Evolutionary conservation across 768 basidiomycete genomes (phyloP).

Genomic region (Naganishia vaughanmartiniae): DNA sequence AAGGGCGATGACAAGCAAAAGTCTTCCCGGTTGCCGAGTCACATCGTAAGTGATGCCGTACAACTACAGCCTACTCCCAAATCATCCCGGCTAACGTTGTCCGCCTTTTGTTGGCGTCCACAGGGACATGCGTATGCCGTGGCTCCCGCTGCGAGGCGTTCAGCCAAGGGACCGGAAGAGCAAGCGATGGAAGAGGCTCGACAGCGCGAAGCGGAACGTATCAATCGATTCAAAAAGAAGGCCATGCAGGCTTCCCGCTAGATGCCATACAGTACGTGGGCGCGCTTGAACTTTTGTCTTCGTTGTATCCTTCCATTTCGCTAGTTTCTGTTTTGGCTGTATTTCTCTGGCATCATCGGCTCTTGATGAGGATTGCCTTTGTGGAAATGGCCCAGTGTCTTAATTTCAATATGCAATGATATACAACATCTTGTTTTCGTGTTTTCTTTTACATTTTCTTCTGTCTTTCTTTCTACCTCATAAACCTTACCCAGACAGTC

Average conservation of each 20-base stretch:
- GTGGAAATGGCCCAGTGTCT: no score
- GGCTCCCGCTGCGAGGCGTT: conserved; percentile 25
- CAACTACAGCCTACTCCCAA: background rate
- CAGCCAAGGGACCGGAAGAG: conserved; percentile 19
- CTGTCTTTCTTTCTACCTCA: no score
- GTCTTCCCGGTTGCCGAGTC: conserved; percentile 22
- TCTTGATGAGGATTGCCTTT: no score
- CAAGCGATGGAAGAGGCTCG: conserved; percentile 28
- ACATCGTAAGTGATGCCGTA: conserved; percentile 26
- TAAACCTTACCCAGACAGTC: no score
- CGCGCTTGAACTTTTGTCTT: background rate
- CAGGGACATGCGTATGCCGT: conserved; percentile 32
- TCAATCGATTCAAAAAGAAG: conserved; percentile 31
- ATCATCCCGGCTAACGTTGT: background rate
- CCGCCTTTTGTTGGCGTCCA: background rate
- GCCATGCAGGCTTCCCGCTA: conserved; percentile 19
- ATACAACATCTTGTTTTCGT: conserved; percentile 8
- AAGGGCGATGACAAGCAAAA: conserved; percentile 14
- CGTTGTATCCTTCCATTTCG: conserved; percentile 6
- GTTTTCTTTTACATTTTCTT: background rate
- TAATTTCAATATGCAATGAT: background rate
- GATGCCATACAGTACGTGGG: background rate
- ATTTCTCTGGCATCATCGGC: background rate
- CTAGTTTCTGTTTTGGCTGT: background rate
- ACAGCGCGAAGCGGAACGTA: conserved; percentile 24